Conservation (phyloP, 331 rosid genomes). For the Malus hybrid region DNA sequence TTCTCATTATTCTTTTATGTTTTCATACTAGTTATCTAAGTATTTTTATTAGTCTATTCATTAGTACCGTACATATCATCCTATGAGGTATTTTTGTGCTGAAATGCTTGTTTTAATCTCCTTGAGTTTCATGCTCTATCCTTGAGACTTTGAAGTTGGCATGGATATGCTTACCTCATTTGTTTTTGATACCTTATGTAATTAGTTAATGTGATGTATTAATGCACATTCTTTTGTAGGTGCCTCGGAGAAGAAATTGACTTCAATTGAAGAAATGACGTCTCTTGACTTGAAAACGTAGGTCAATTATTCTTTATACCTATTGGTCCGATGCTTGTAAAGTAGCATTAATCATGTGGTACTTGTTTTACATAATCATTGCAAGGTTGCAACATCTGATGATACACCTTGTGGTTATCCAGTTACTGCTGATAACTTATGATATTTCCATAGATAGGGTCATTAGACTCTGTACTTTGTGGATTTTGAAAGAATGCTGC, state of each 20-base stretch:
- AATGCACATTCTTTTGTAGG: constrained; percentile 47
- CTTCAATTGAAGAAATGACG: constrained; percentile 66
- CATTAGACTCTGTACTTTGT: neutral
- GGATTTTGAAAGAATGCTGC: neutral
- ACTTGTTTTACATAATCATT: neutral
- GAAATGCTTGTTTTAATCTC: constrained; percentile 3
- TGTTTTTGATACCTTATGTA: neutral
- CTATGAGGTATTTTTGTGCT: neutral
- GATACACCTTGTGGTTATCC: neutral
- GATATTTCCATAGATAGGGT: neutral
- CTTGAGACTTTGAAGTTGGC: neutral
- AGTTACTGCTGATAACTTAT: neutral
- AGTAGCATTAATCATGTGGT: neutral
- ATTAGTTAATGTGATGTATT: constrained; percentile 16
- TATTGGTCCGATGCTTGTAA: neutral
- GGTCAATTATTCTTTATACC: constrained; percentile 23
- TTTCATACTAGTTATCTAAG: neutral
- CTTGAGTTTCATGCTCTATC: constrained; percentile 5
- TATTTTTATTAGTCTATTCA: neutral
- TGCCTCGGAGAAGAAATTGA: constrained; percentile 50
- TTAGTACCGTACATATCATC: neutral
- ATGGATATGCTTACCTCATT: neutral
- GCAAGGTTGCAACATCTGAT: neutral
- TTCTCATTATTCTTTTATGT: neutral
- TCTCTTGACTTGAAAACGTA: constrained; percentile 89